Evolutionary conservation across 352 stramenopile genomes (phyloP).

Genomic region (Globisporangium perplexum): DNA sequence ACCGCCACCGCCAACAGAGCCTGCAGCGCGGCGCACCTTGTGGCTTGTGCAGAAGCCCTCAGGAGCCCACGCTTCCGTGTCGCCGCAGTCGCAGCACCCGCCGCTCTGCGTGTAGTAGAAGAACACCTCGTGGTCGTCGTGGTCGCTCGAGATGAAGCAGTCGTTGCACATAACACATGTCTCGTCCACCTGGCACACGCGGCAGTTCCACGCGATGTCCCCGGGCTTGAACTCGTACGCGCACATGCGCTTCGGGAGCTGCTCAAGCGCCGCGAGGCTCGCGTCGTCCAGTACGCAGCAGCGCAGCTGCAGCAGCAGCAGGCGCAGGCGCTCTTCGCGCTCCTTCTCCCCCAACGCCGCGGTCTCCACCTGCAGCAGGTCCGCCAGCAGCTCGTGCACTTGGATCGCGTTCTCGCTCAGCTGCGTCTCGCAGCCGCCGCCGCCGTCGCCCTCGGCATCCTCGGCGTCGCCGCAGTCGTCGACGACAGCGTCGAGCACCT

Average conservation of each 20-base stretch:
- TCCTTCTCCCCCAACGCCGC: slow-evolving; percentile 41
- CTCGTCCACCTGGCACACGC: slow-evolving; percentile 89
- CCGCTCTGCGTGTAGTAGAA: slow-evolving; percentile 94
- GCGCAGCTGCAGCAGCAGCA: slow-evolving; percentile 45
- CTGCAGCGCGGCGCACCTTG: too few relatives aligned
- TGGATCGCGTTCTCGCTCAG: slow-evolving; percentile 16
- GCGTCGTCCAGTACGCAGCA: slow-evolving; percentile 52
- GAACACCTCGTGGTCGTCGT: slow-evolving; percentile 92
- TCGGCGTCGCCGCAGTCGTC: background rate
- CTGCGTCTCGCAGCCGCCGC: slow-evolving; percentile 5
- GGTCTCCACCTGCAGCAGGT: slow-evolving; percentile 12
- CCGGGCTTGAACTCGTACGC: slow-evolving; percentile 93
- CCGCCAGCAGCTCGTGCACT: slow-evolving; percentile 14
- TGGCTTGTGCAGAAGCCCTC: slow-evolving; percentile 94
- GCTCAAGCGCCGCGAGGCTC: slow-evolving; percentile 35
- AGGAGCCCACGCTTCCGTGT: slow-evolving; percentile 94
- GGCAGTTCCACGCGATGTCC: slow-evolving; percentile 97
- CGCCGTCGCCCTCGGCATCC: background rate
- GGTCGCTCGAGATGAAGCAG: slow-evolving; percentile 94
- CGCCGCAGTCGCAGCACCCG: slow-evolving; percentile 97
- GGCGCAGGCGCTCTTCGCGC: slow-evolving; percentile 38
- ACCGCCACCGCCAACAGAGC: too few relatives aligned
- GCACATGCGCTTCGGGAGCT: slow-evolving; percentile 85
- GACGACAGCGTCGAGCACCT: background rate
- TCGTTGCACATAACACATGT: slow-evolving; percentile 97